Evolutionary conservation across 202 grass and related monocot species (phyloP), one percentile per base, ranked within the genome.

Genomic region (Setaria viridis): DNA sequence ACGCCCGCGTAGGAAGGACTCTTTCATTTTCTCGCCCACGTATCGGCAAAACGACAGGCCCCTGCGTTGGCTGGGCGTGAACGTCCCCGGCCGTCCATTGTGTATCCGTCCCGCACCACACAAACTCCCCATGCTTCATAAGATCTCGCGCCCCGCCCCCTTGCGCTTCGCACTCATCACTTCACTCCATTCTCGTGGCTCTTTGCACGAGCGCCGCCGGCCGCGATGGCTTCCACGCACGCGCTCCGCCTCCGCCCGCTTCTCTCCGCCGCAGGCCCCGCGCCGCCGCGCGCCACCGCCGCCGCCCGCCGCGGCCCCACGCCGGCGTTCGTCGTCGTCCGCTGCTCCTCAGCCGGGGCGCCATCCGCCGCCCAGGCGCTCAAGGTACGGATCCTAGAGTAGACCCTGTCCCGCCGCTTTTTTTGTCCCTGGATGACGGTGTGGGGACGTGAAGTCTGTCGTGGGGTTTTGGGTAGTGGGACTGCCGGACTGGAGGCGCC

Each of bases 301-400:
- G 58, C 79, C 16, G 45, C 20, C 34, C 54, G 70, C 7, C 73
- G 74, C 29, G 63, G 71, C 46, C 62, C 49, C 3, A 15, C 77
- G 35, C 67, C 63, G 33, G 45, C 80, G 33, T 77, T 93, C 59
- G 6, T 88, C 33, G 20, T 84, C 4, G 67, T 76, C 53, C 54
- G 67, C 16, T 84, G 84, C 87, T 88, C 65, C 80, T 65, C 81
- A 76, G 60, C 68, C 55, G 48, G 35, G 25, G 47, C 78, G 55
- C 67, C 74, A 62, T 90, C 91, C 46, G 86, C 90, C 11, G 82
- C 88, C 63, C 78, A 88, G 81, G 78, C 74, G 56, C 88, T 95
- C 57, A 82, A 88, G 92, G 90, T 94, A 57, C 49, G 9, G 15
- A 2, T 54, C 1, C 4, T 42, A 11, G 21, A 25, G 29, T n/a